phyloP scores from a whole-genome alignment of 2,329 filamentous ascomycete species.

The Alternaria brassicae region DNA sequence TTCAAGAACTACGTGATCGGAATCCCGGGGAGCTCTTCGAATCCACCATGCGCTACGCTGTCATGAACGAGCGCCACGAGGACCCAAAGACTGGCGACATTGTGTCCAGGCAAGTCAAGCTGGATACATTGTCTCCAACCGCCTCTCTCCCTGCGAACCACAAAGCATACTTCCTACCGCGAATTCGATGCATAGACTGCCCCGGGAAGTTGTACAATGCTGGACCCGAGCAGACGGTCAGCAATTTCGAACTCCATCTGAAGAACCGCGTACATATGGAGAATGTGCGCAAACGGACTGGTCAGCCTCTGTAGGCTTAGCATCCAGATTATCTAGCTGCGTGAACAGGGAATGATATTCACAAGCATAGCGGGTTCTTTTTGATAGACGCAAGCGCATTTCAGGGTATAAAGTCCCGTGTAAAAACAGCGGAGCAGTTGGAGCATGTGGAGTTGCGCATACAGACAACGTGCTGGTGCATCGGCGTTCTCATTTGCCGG shows the following conservation, averaged over 20 bases:
- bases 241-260: constrained; percentile 92
- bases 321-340: background rate
- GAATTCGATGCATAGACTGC: constrained; percentile 91
- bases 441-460: constrained; percentile 20
- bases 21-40: constrained; percentile 88
- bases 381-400: constrained; percentile 22
- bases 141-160: constrained; percentile 67
- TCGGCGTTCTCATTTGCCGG: constrained; percentile 41
- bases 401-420: constrained; percentile 20
- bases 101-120: constrained; percentile 59
- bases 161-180: constrained; percentile 82
- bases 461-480: constrained; percentile 31
- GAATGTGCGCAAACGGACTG: constrained; percentile 46
- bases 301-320: constrained; percentile 18
- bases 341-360: constrained; percentile 7
- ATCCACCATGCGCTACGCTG: constrained; percentile 87
- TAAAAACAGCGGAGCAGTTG: constrained; percentile 28
- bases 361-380: constrained; percentile 12
- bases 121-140: constrained; percentile 54
- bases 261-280: constrained; percentile 76
- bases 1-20: constrained; percentile 71
- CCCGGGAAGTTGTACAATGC: constrained; percentile 94
- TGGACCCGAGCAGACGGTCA: constrained; percentile 81
- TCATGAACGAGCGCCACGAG: constrained; percentile 67
- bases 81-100: constrained; percentile 63